Evolutionary conservation across 305 asterid species (phyloP), one percentile per base, ranked within the genome.

Genomic region (Petunia hybrid): DNA sequence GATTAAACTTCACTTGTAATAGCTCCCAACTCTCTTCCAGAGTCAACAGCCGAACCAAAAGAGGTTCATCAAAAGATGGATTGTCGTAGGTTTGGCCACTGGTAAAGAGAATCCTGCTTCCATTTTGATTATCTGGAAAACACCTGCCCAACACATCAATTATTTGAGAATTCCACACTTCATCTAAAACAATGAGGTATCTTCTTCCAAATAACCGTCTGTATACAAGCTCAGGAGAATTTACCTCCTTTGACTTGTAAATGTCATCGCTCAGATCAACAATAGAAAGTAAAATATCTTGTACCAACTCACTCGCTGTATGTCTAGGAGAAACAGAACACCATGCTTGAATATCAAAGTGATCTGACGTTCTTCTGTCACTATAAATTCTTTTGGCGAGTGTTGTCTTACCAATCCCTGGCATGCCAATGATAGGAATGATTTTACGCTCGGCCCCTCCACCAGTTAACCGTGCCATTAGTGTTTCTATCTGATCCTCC

Each of bases 321-420:
- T 83, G 82, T 8, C 22, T 38, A 64, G 77, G 81, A 0, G 87
- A 77, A 61, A 86, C 69, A 55, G 41, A 57, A 39, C 84, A 81
- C 88, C 89, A 86, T 0, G 76, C 70, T 2, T 41, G 68, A 59
- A 31, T 14, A 43, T 88, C 85, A 7, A 88, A 88, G 74, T 80
- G 51, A 31, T 42, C 1, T 0, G 1, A 1, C 39, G 66, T 70
- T 1, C 2, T 0, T 1, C 14, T 78, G 80, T 53, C 48, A 35
- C 40, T 39, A 42, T 66, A 84, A 51, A 84, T 13, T 68, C 75
- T 71, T 59, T 56, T 63, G 7, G 85, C 87, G 12, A 84, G 22
- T 38, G 85, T 81, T 2, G 85, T 84, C 83, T 86, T 86, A 6
- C 87, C 89, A 41, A 62, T 53, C 1, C 89, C 87, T 42, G 86